Evolutionary conservation across 78 protist genomes (phyloP).

Genomic region (Dictyostelium intermedium): DNA sequence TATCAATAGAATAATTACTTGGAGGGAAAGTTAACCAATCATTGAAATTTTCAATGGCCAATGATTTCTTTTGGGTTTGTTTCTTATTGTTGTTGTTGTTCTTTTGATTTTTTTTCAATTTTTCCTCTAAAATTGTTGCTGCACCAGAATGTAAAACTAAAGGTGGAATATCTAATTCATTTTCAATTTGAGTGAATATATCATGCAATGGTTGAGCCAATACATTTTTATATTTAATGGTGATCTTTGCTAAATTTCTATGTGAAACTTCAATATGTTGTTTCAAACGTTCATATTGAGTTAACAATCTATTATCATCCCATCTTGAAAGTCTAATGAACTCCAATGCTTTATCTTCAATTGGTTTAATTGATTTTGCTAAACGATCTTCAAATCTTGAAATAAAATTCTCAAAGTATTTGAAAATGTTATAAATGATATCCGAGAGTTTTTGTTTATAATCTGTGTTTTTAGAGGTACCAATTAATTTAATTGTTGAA

Average conservation of each 20-base stretch:
- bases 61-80: background rate
- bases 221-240: conserved; percentile 57
- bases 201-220: conserved; percentile 40
- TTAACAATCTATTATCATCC: conserved; percentile 68
- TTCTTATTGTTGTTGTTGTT: background rate
- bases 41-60: background rate
- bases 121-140: background rate
- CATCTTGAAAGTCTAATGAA: conserved; percentile 74
- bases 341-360: conserved; percentile 79
- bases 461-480: no score
- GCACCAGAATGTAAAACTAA: background rate
- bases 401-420: conserved; percentile 51
- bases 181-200: conserved; percentile 39
- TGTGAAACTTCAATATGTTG: conserved; percentile 76
- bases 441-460: conserved; percentile 27
- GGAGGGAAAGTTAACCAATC: background rate
- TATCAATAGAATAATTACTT: background rate
- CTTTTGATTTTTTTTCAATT: background rate
- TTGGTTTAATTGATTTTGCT: conserved; percentile 16
- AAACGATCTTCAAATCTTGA: conserved; percentile 59
- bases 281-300: conserved; percentile 75
- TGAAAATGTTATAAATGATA: conserved; percentile 50
- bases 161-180: conserved; percentile 24
- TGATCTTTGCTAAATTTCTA: conserved; percentile 50
- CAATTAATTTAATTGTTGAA: background rate